A percentile compares a stretch with the other conserved stretches of the same genome.
phyloP scores from a whole-genome alignment of 2,329 filamentous ascomycete genomes.

The Lecanoromycetidae sp. region DNA sequence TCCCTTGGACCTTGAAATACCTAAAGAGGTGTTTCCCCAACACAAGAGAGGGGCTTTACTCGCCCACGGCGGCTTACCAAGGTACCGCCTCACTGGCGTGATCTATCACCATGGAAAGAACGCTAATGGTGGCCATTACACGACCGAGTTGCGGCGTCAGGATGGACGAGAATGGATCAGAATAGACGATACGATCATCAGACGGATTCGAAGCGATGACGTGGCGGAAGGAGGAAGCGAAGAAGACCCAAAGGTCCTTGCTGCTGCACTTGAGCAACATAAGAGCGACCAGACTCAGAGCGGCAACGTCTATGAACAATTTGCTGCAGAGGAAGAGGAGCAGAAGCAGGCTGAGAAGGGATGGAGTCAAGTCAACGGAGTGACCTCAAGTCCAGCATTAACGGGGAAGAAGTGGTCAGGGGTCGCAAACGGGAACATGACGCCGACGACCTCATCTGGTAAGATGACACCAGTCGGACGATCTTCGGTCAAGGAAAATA shows the following conservation, averaged over 20 bases:
- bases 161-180: constrained; percentile 94
- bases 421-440: constrained; percentile 53
- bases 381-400: constrained; percentile 29
- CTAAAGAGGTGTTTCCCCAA: constrained; percentile 73
- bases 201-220: constrained; percentile 73
- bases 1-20: constrained; percentile 85
- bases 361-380: constrained; percentile 63
- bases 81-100: constrained; percentile 75
- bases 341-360: constrained; percentile 49
- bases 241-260: constrained; percentile 59
- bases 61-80: constrained; percentile 58
- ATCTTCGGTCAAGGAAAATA: constrained; percentile 68
- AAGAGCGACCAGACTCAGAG: constrained; percentile 43
- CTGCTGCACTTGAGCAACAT: constrained; percentile 53
- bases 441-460: constrained; percentile 41
- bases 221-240: constrained; percentile 77
- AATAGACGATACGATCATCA: constrained; percentile 84
- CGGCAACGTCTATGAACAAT: constrained; percentile 63
- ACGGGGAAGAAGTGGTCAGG: constrained; percentile 59
- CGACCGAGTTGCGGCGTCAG: constrained; percentile 88
- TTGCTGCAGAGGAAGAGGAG: constrained; percentile 52
- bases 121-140: constrained; percentile 91
- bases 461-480: constrained; percentile 43
- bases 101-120: constrained; percentile 98
- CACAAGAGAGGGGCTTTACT: constrained; percentile 56